Base-by-base conservation (phyloP, 164 flowering plant species). In the Buxus sempervirens region DNA sequence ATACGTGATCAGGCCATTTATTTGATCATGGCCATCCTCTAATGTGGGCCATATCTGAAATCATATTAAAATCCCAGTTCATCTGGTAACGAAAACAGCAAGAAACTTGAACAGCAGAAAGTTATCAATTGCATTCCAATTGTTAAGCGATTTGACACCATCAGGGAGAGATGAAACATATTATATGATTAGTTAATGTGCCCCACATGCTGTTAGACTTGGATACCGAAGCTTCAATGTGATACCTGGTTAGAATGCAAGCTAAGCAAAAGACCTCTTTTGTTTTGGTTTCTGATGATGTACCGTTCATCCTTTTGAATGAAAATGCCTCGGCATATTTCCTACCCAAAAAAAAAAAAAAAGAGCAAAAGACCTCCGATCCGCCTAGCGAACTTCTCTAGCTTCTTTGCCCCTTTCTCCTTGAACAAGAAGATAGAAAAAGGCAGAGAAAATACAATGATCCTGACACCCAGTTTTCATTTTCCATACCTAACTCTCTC, bases 221-320 rank as follows among this genome's bases (percentile, higher is more conserved):
- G 3, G 5, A 32, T 32, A 7, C 13, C 58, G 20, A 23, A 49
- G 59, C 60, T 68, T 68, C 58, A 60, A 68, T 51, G 18, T 54
- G 65, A 26, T 6, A 27, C 23, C 73, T 23, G 76, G 78, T 32
- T 76, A 60, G 81, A 79, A 77, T 81, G 77, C 80, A 81, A 81
- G 82, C 66, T 72, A 83, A 83, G 86, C 81, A 75, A 81, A 54
- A 63, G 25, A 24, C 49, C n/a, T n/a, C n/a, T n/a, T n/a, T n/a
- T n/a, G n/a, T n/a, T n/a, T n/a, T n/a, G n/a, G n/a, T n/a, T n/a
- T n/a, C n/a, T n/a, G n/a, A n/a, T n/a, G n/a, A n/a, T n/a, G n/a
- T n/a, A n/a, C n/a, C n/a, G n/a, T n/a, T n/a, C n/a, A n/a, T n/a
- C n/a, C n/a, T n/a, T n/a, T n/a, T n/a, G n/a, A n/a, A n/a, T n/a